phyloP scores from a whole-genome alignment of 257 asterid species.

The Catharanthus roseus region DNA sequence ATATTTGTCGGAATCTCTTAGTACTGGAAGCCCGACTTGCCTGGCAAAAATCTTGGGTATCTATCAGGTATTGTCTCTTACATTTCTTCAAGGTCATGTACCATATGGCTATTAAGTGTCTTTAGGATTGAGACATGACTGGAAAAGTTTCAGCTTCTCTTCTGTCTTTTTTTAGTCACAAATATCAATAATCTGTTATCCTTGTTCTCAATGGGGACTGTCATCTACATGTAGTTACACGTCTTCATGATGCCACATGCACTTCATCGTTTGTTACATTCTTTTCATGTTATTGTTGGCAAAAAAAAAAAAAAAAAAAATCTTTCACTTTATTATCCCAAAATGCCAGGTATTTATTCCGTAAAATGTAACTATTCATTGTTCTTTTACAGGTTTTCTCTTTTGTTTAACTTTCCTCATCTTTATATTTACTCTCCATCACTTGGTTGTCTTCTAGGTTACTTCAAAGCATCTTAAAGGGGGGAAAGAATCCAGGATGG shows the following conservation, averaged over 20 bases:
- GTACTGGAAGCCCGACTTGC: slow-evolving; percentile 65
- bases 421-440: not conserved
- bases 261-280: not conserved
- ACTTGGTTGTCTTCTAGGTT: slow-evolving; percentile 35
- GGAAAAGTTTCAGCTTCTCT: not conserved
- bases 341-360: not conserved
- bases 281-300: not conserved
- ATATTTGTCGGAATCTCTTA: slow-evolving; percentile 53
- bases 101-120: not conserved
- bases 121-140: not conserved
- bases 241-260: not conserved
- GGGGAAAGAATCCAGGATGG: slow-evolving; percentile 67
- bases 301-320: no score
- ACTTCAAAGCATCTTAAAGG: slow-evolving; percentile 61
- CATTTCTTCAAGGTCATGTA: not conserved
- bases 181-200: not conserved
- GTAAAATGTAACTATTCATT: no score
- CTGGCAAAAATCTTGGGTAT: slow-evolving; percentile 81
- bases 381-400: not conserved
- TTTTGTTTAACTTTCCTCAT: slow-evolving; percentile 10
- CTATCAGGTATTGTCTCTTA: slow-evolving; percentile 54
- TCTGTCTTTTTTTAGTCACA: no score
- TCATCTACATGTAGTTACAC: not conserved
- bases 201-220: not conserved
- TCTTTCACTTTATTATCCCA: no score